These are phyloP conservation scores for Colletotrichum limetticola DNA, from an alignment of 2,329 filamentous ascomycete genomes.

Conservation along the genomic window DNA sequence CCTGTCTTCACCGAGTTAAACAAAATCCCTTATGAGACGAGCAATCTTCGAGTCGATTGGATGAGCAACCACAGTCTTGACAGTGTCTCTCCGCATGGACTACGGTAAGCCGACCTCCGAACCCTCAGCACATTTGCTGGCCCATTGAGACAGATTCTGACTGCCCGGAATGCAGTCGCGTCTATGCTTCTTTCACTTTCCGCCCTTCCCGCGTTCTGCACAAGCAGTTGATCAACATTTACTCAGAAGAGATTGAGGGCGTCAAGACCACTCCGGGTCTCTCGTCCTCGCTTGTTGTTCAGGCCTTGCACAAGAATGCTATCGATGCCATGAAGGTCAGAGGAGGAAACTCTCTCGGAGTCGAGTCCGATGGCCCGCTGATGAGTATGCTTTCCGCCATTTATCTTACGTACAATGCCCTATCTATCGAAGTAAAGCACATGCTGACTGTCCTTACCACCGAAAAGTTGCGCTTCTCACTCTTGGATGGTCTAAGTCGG, in stretches of 20 bases:
- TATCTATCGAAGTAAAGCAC: not conserved
- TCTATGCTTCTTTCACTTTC: not conserved
- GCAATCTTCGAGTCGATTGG: not conserved
- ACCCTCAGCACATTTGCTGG: not conserved
- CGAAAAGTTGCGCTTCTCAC: not conserved
- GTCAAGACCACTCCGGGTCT: not conserved
- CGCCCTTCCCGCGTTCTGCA: not conserved
- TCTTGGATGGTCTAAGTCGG: not conserved
- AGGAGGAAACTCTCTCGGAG: not conserved
- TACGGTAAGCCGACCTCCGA: not conserved
- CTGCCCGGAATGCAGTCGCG: not conserved
- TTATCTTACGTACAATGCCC: too few relatives aligned
- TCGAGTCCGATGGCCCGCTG: not conserved
- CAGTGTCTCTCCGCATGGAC: not conserved
- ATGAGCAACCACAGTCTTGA: not conserved
- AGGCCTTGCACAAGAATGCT: not conserved
- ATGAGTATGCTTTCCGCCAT: not conserved
- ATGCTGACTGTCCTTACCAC: not conserved
- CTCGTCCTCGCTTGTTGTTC: fast-evolving
- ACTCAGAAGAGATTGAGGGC: fast-evolving
- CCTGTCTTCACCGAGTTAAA: not conserved
- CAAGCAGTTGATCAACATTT: not conserved
- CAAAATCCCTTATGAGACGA: not conserved
- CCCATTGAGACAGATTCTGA: not conserved
- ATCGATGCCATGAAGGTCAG: not conserved